Conservation (phyloP, 2,329 filamentous ascomycete genomes). For the Arthroderma sp. region DNA sequence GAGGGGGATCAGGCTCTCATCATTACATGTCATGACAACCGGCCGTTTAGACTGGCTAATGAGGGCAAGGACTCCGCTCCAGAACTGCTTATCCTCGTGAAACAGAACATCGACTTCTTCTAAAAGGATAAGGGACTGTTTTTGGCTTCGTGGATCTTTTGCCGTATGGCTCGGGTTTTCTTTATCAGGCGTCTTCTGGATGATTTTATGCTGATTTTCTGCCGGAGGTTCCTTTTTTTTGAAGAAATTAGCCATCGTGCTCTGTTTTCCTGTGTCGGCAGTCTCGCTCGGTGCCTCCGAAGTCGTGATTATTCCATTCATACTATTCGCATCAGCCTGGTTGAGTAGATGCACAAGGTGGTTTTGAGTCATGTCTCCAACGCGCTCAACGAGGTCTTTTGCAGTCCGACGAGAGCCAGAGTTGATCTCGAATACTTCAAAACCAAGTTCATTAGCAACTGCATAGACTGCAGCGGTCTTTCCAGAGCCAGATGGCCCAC, state of each 20-base stretch:
- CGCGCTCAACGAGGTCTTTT: conserved; percentile 77
- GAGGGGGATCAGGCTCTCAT: conserved; percentile 69
- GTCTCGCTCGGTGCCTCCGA: conserved; percentile 1
- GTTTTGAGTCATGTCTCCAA: conserved; percentile 94
- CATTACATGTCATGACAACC: conserved; percentile 89
- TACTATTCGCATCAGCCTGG: conserved; percentile 21
- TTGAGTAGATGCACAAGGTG: conserved; percentile 59
- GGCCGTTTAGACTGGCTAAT: conserved; percentile 78
- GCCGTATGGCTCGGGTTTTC: conserved; percentile 9
- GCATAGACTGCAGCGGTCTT: conserved; percentile 91
- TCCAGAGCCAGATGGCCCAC: conserved; percentile 77
- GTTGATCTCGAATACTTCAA: conserved; percentile 93
- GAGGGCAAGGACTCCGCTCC: conserved; percentile 65
- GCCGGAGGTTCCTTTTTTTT: conserved; percentile 36
- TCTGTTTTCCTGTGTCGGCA: conserved; percentile 56
- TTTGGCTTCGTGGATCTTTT: conserved; percentile 12
- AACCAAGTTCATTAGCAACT: conserved; percentile 78
- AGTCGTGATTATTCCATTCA: conserved; percentile 13
- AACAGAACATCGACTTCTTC: conserved; percentile 92
- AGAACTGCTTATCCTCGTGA: conserved; percentile 92
- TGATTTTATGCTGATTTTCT: conserved; percentile 16
- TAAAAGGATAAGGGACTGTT: conserved; percentile 78
- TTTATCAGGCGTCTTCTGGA: conserved; percentile 11
- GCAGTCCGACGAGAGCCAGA: conserved; percentile 69
- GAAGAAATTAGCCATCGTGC: conserved; percentile 72